Conservation (phyloP, 176 grass and related monocot species). For the Aegilops bicornis region DNA sequence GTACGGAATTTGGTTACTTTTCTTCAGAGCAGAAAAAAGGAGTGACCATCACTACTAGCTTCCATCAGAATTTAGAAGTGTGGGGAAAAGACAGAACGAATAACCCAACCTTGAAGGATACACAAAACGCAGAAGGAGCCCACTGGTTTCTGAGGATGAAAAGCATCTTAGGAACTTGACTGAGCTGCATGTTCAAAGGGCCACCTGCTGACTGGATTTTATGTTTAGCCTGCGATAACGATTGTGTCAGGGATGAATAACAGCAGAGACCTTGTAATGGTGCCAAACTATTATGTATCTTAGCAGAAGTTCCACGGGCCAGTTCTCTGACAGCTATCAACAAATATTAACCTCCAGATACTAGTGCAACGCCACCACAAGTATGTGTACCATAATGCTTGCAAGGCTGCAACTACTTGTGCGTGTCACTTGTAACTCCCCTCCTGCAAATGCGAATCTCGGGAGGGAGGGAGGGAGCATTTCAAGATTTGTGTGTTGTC, state of each 20-base stretch:
- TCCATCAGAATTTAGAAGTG: neutral
- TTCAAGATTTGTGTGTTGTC: neutral
- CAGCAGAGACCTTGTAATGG: neutral
- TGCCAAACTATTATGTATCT: neutral
- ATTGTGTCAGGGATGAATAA: neutral
- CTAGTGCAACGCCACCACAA: neutral
- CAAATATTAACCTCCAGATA: neutral
- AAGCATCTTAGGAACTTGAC: slow-evolving; percentile 93
- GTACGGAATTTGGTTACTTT: neutral
- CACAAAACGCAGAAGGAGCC: slow-evolving; percentile 82
- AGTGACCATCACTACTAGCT: neutral
- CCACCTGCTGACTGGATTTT: slow-evolving; percentile 88
- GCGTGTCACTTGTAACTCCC: neutral
- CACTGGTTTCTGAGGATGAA: slow-evolving; percentile 64
- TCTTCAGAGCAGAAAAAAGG: neutral
- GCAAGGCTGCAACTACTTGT: neutral
- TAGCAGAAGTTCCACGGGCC: neutral
- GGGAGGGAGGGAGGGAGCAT: neutral
- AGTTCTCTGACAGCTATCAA: neutral
- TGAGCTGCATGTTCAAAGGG: slow-evolving; percentile 87
- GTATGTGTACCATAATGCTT: neutral
- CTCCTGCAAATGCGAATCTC: neutral
- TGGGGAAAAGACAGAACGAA: neutral
- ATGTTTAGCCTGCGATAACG: slow-evolving; percentile 71
- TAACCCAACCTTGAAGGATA: slow-evolving; percentile 78